Evolutionary conservation across 2,329 filamentous ascomycete species (phyloP), one percentile per base, ranked within the genome.

Genomic region (Chaetomium sp.): DNA sequence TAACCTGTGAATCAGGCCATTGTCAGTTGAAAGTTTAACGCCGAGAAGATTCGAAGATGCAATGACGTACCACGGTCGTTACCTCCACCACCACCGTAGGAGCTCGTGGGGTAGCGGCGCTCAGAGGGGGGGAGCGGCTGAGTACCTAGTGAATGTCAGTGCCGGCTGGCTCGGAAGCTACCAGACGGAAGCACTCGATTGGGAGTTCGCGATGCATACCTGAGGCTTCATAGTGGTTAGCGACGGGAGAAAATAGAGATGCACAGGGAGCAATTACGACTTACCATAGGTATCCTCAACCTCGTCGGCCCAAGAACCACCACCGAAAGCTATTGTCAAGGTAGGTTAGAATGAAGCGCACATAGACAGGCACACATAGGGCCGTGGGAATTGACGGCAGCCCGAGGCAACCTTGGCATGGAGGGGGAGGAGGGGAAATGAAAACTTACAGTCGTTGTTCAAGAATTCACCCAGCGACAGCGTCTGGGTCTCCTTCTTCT

Each of bases 391-490:
- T 48, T 59, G 61, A 53, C 57, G 57, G 56, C 44, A 46, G 56
- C 19, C 19, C 19, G 19, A 27, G 19, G 19, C 42, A 46, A 53
- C 49, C 61, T 64, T 62, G 61, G 60, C 60, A 61, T 59, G 38
- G 61, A 61, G 56, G 64, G 58, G 19, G 19, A 3, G 19, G 19
- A 27, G 19, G 19, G 19, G 19, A 27, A 27, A 27, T 27, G 59
- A 51, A 79, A 52, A 79, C 89, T 75, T 81, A 96, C 92, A 86
- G 75, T 90, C 82, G 74, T 96, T 90, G 71, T 82, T 81, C 80
- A 99, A 83, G 83, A 99, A 99, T 76, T 90, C 89, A 80, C 90
- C 89, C 71, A 97, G 86, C 79, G 89, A 90, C 88, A 99, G 92
- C 82, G 95, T 99, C 85, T 95, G 87, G 74, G 84, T 81, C 77